These are phyloP conservation scores for Penicillium bialowiezense DNA, from an alignment of 495 filamentous ascomycete species.

Conservation along the genomic window DNA sequence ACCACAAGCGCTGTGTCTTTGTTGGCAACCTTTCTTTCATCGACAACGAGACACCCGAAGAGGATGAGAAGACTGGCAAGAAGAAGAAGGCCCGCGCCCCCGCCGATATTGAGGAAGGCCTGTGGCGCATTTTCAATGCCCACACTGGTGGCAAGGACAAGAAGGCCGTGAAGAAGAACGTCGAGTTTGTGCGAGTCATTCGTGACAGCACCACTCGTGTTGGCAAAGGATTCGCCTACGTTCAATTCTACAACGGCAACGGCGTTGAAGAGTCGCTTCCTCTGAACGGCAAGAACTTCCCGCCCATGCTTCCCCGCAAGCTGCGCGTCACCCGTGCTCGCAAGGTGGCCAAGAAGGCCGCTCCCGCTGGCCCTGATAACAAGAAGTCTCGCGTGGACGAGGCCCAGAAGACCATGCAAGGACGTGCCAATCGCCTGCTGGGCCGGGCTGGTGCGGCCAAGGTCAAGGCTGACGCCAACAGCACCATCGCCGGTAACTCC, in stretches of 20 bases:
- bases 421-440: slow-evolving; percentile 78
- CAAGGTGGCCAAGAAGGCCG: slow-evolving; percentile 65
- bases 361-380: slow-evolving; percentile 33
- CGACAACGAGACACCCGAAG: slow-evolving; percentile 66
- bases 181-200: slow-evolving; percentile 93
- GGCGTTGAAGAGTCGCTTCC: slow-evolving; percentile 84
- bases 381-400: slow-evolving; percentile 57
- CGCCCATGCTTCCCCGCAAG: slow-evolving; percentile 83
- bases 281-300: slow-evolving; percentile 85
- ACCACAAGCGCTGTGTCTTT: slow-evolving; percentile 89
- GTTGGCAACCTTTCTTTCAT: slow-evolving; percentile 96
- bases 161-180: slow-evolving; percentile 57
- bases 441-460: slow-evolving; percentile 73
- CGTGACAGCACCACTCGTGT: slow-evolving; percentile 86
- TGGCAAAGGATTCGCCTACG: slow-evolving; percentile 96
- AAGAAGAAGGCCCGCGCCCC: slow-evolving; percentile 68
- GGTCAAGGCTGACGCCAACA: slow-evolving; percentile 45
- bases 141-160: slow-evolving; percentile 44
- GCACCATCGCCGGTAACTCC: slow-evolving; percentile 45
- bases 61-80: slow-evolving; percentile 51
- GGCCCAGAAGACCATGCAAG: slow-evolving; percentile 67
- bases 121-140: slow-evolving; percentile 80
- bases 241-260: slow-evolving; percentile 90
- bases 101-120: slow-evolving; percentile 88
- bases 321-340: slow-evolving; percentile 85